Percentiles rank a stretch among this genome's conserved stretches.
Evolutionary conservation across 1,139 yeast species (phyloP).

Genomic region (Pichia sp.): DNA sequence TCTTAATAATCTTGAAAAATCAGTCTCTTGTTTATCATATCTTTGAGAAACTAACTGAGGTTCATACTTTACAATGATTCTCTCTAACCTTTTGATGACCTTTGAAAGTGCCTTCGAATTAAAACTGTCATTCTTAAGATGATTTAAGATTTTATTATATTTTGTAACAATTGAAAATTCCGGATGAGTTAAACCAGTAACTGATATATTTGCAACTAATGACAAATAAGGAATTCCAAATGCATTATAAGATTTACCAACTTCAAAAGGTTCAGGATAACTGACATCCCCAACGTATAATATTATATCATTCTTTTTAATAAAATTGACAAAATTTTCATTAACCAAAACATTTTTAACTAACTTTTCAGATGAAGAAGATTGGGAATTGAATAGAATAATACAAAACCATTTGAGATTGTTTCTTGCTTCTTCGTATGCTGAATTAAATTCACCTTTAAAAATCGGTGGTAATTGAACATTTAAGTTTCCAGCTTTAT

Average conservation of each 20-base stretch:
- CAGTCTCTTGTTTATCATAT: constrained; percentile 48
- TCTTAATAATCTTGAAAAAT: constrained; percentile 43
- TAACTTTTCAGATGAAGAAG: constrained; percentile 29
- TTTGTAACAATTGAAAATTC: constrained; percentile 47
- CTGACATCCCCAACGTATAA: constrained; percentile 38
- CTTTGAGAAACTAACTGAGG: constrained; percentile 49
- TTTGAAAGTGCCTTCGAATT: not conserved
- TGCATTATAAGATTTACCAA: constrained; percentile 40
- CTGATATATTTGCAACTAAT: constrained; percentile 45
- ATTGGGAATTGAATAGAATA: constrained; percentile 33
- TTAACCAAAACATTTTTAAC: constrained; percentile 30
- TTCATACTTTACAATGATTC: constrained; percentile 37
- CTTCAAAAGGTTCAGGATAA: constrained; percentile 47
- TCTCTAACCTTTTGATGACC: constrained; percentile 33
- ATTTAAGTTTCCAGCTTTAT: not conserved
- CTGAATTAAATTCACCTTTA: constrained; percentile 38
- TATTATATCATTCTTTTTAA: constrained; percentile 34
- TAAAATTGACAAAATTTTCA: constrained; percentile 31
- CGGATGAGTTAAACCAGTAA: constrained; percentile 43
- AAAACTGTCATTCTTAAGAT: not conserved
- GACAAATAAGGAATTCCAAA: constrained; percentile 40
- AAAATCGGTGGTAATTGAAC: constrained; percentile 22
- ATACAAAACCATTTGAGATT: constrained; percentile 42
- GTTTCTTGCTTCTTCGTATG: constrained; percentile 37
- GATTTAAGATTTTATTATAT: constrained; percentile 21